phyloP scores from a whole-genome alignment of 148 eudicot species.

The Talinum fruticosum region DNA sequence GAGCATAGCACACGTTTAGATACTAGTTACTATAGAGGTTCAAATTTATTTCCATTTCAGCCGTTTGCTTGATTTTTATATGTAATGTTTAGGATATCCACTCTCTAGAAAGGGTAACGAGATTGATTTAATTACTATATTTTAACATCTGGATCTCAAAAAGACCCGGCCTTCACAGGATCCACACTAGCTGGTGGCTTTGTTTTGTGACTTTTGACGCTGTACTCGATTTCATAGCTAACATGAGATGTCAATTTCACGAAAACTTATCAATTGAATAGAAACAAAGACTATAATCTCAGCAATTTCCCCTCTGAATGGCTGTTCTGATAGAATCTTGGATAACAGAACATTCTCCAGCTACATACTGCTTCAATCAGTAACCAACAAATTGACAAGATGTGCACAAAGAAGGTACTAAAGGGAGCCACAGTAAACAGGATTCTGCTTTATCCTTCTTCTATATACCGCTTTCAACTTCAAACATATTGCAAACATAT shows the following conservation, averaged over 20 bases:
- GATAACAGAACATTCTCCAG: too few relatives aligned
- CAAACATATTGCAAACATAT: not conserved
- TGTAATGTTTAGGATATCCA: not conserved
- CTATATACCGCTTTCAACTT: not conserved
- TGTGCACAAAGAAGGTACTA: not conserved
- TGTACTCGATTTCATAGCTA: not conserved
- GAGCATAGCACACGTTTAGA: too few relatives aligned
- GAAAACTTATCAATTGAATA: not conserved
- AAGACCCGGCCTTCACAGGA: not conserved
- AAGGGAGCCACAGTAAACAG: not conserved
- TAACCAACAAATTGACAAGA: not conserved
- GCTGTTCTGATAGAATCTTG: not conserved
- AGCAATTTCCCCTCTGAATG: not conserved
- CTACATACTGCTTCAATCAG: not conserved
- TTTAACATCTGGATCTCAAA: not conserved
- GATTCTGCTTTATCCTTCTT: not conserved
- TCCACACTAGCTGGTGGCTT: not conserved
- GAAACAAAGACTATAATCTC: not conserved
- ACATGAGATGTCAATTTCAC: not conserved
- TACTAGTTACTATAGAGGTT: too few relatives aligned
- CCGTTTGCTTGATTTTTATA: too few relatives aligned
- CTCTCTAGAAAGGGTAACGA: not conserved
- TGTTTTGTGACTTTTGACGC: too few relatives aligned
- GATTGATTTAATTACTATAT: not conserved
- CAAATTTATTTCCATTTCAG: too few relatives aligned